Percentiles rank a stretch among this genome's conserved stretches.
These are phyloP conservation scores for Aspergillus sclerotiicarbonarius DNA, from an alignment of 495 filamentous ascomycete species.

Conservation along the genomic window DNA sequence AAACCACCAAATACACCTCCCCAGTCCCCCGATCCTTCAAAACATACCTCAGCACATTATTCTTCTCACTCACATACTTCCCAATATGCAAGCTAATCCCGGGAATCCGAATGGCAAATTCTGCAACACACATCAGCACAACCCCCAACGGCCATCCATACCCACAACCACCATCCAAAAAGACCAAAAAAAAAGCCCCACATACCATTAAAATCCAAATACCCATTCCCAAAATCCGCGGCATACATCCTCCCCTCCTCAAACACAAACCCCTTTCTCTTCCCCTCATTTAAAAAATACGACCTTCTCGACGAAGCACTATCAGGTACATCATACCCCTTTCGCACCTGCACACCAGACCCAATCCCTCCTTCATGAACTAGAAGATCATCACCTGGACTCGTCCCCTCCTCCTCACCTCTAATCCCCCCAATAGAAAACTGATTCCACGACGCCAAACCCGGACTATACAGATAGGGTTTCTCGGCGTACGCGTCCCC, in stretches of 20 bases:
- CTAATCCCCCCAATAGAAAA: conserved; percentile 62
- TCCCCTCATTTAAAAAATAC: conserved; percentile 55
- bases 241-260: conserved; percentile 62
- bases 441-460: conserved; percentile 68
- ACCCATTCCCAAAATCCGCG: conserved; percentile 90
- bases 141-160: too few species aligned
- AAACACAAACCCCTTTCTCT: conserved; percentile 53
- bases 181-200: background rate
- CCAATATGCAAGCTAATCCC: conserved; percentile 74
- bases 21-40: conserved; percentile 71
- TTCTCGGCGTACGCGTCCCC: conserved; percentile 83
- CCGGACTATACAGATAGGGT: conserved; percentile 80
- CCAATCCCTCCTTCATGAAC: conserved; percentile 71
- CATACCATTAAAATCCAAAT: conserved; percentile 74
- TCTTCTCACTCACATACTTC: conserved; percentile 78
- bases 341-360: conserved; percentile 49
- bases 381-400: conserved; percentile 38
- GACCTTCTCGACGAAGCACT: conserved; percentile 57
- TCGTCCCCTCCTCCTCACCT: conserved; percentile 11
- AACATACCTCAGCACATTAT: conserved; percentile 79
- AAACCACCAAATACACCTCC: conserved; percentile 71
- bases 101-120: conserved; percentile 76
- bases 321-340: conserved; percentile 49
- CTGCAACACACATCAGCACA: conserved; percentile 26
- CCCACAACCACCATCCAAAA: background rate